phyloP scores from a whole-genome alignment of 495 filamentous ascomycete genomes.

The Hypoxylon fragiforme region DNA sequence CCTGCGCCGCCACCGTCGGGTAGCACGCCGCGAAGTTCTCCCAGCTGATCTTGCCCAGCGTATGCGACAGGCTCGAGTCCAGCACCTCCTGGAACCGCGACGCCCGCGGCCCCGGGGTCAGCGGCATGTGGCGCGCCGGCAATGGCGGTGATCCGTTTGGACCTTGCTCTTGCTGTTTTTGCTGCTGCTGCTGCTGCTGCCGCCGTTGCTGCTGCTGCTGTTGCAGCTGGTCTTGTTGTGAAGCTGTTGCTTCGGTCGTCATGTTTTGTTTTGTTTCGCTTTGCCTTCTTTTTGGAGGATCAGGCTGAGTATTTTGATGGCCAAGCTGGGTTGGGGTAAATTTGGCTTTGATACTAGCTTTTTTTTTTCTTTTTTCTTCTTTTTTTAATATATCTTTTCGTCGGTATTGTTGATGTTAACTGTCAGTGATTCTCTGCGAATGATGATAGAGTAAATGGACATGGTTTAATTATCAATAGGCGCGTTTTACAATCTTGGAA shows the following conservation, averaged over 20 bases:
- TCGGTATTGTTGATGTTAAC: no score
- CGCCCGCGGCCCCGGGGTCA: slow-evolving; percentile 76
- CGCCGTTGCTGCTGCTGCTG: slow-evolving; percentile 10
- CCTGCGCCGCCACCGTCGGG: slow-evolving; percentile 74
- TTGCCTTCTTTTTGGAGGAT: background rate
- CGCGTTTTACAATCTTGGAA: no score
- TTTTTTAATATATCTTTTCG: no score
- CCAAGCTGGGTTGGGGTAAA: background rate
- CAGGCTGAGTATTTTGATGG: no score
- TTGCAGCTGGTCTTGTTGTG: no score
- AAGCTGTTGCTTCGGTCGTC: slow-evolving; percentile 11
- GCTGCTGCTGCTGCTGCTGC: slow-evolving; percentile 7
- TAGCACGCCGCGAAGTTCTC: slow-evolving; percentile 86
- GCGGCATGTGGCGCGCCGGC: slow-evolving; percentile 58
- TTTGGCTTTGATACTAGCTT: slow-evolving; percentile 7
- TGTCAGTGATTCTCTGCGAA: no score
- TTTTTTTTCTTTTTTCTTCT: no score
- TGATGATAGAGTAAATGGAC: background rate
- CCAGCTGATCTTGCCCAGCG: slow-evolving; percentile 72
- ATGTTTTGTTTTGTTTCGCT: background rate
- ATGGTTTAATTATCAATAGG: background rate
- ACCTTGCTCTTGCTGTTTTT: slow-evolving; percentile 3
- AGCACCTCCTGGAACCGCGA: slow-evolving; percentile 71
- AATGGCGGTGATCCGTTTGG: slow-evolving; percentile 51
- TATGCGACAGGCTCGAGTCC: slow-evolving; percentile 66